Base-by-base conservation (phyloP, 2,329 filamentous ascomycete species). In the Sporothrix dimorphospora region DNA sequence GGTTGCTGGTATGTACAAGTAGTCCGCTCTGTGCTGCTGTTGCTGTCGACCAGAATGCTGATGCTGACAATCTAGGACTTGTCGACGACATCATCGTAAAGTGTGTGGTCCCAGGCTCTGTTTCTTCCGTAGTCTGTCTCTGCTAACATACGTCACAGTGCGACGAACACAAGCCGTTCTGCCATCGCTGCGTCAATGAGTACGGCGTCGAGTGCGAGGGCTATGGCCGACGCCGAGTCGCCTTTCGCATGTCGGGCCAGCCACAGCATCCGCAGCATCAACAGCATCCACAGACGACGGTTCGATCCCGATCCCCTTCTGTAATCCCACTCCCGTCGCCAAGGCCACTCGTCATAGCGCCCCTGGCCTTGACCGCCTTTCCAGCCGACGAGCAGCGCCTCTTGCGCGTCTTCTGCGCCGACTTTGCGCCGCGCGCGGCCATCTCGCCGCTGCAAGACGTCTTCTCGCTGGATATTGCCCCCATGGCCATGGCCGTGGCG, bases 381-480 rank as follows among this genome's bases (percentile, higher is more conserved):
- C 14, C 53, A 12, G 1, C 53, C 11, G 24, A 27, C 11, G 53
- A 55, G 14, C 53, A 55, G 5, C 53, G 53, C 11, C 53, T 55
- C 4, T 24, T 55, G 0, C 24, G 24, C 53, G 21, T 55, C 24
- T 55, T 55, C 53, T 55, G 24, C 27, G 53, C 53, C 53, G 53
- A 55, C 53, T 55, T 55, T 55, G 53, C 53, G 27, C 53, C 53
- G 16, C 53, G 53, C 27, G 53, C 53, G 11, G 53, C 53, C 53
- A 55, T 55, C 53, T 55, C 53, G 21, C 24, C 53, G 2, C 24
- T 24, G 14, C 53, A 55, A 55, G 53, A 55, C 27, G 53, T 55
- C 53, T 55, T 55, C 24, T 55, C 53, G 6, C 53, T 55, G 6
- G 53, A 55, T 55, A 55, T 55, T 30, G 53, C 53, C 1, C 53